Percentiles rank a stretch among this genome's conserved stretches.
phyloP scores from a whole-genome alignment of 2,329 filamentous ascomycete genomes.

The Colletotrichum sojae region DNA sequence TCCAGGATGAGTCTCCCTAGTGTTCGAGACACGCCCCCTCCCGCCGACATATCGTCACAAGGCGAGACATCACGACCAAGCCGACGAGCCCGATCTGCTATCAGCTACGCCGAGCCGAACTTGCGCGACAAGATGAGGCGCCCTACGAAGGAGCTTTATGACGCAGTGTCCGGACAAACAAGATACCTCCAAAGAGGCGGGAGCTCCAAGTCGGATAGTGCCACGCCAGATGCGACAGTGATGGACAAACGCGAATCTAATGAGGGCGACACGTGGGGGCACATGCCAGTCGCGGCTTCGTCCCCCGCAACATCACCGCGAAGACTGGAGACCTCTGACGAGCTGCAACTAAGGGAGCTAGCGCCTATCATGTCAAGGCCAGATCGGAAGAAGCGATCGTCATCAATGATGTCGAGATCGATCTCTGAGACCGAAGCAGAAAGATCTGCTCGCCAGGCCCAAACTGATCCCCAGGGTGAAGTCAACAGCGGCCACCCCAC shows the following conservation, averaged over 20 bases:
- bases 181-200: conserved; percentile 54
- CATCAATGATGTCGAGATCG: conserved; percentile 45
- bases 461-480: not conserved
- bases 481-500: not conserved
- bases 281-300: conserved; percentile 43
- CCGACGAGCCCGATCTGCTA: conserved; percentile 74
- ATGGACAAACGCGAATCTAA: conserved; percentile 53
- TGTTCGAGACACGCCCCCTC: conserved; percentile 72
- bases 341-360: conserved; percentile 48
- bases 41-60: conserved; percentile 67
- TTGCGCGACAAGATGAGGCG: conserved; percentile 87
- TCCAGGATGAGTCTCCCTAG: conserved; percentile 51
- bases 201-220: conserved; percentile 57
- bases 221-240: conserved; percentile 46
- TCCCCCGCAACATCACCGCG: not conserved
- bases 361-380: conserved; percentile 53
- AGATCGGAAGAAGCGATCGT: conserved; percentile 58
- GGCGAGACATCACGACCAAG: conserved; percentile 75
- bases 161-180: conserved; percentile 79
- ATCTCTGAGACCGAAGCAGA: conserved; percentile 33
- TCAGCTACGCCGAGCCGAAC: conserved; percentile 88
- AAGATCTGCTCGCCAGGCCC: conserved; percentile 5
- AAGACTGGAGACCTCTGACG: conserved; percentile 48
- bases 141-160: conserved; percentile 81
- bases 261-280: conserved; percentile 49